Evolutionary conservation across 257 asterid genomes (phyloP).

Genomic region (Nicotiana noctiflora): DNA sequence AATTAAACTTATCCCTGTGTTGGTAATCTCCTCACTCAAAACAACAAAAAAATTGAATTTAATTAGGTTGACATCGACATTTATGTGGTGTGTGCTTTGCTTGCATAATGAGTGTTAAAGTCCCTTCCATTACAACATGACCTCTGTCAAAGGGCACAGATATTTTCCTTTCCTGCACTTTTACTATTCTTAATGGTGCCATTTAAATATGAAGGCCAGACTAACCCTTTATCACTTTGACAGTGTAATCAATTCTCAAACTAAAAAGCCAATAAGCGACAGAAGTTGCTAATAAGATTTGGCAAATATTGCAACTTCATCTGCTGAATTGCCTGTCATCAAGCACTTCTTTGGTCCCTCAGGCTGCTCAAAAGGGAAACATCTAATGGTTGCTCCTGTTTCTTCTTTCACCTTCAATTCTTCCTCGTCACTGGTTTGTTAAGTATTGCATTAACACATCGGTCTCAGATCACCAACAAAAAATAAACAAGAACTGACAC

Average conservation of each 20-base stretch:
- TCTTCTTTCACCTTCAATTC: conserved; percentile 88
- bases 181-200: background rate
- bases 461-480: background rate
- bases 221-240: background rate
- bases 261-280: background rate
- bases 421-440: conserved; percentile 49
- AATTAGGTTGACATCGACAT: background rate
- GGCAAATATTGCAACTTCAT: conserved; percentile 92
- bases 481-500: background rate
- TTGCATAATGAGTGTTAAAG: background rate
- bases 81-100: background rate
- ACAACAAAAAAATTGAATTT: background rate
- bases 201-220: background rate
- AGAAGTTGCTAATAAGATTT: conserved; percentile 55
- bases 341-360: conserved; percentile 65
- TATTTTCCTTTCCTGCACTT: background rate
- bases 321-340: conserved; percentile 83
- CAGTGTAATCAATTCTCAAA: background rate
- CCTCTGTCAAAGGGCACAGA: no score
- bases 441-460: background rate
- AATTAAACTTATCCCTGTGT: background rate
- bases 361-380: conserved; percentile 94
- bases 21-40: background rate
- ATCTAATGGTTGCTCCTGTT: conserved; percentile 92
- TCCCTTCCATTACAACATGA: background rate